These are phyloP conservation scores for Discostella stelligeroides DNA, from an alignment of 108 stramenopile genomes.

Conservation along the genomic window DNA sequence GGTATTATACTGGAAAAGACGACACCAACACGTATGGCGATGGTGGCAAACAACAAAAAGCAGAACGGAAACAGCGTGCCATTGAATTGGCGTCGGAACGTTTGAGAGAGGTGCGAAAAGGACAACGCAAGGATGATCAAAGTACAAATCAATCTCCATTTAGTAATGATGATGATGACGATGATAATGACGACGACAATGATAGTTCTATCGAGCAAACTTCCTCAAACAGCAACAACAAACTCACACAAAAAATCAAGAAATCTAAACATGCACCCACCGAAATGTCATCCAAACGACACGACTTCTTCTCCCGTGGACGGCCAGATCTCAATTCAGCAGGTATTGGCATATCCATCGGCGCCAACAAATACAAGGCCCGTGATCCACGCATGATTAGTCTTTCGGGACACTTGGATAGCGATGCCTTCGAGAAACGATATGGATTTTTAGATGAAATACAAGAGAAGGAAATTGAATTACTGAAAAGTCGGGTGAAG, in stretches of 20 bases:
- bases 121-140: not conserved
- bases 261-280: conserved; percentile 82
- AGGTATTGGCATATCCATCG: conserved; percentile 84
- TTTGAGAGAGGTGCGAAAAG: conserved; percentile 16
- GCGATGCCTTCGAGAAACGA: conserved; percentile 71
- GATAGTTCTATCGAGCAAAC: conserved; percentile 13
- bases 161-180: not conserved
- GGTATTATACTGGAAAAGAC: conserved; percentile 19
- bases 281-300: conserved; percentile 79
- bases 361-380: conserved; percentile 83
- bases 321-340: conserved; percentile 65
- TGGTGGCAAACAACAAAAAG: conserved; percentile 24
- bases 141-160: not conserved
- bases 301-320: conserved; percentile 68
- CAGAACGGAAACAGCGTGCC: conserved; percentile 41
- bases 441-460: conserved; percentile 81
- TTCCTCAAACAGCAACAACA: not conserved
- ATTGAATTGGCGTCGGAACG: conserved; percentile 45
- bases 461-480: conserved; percentile 75
- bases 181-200: conserved; percentile 1
- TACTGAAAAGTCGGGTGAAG: conserved; percentile 56
- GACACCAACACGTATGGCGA: conserved; percentile 1
- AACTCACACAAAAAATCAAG: conserved; percentile 18
- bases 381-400: conserved; percentile 78
- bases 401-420: conserved; percentile 73